Percentiles rank a stretch among this genome's conserved stretches.
Conservation (phyloP, 768 basidiomycete species). For the Sporobolomyces pararoseus region DNA sequence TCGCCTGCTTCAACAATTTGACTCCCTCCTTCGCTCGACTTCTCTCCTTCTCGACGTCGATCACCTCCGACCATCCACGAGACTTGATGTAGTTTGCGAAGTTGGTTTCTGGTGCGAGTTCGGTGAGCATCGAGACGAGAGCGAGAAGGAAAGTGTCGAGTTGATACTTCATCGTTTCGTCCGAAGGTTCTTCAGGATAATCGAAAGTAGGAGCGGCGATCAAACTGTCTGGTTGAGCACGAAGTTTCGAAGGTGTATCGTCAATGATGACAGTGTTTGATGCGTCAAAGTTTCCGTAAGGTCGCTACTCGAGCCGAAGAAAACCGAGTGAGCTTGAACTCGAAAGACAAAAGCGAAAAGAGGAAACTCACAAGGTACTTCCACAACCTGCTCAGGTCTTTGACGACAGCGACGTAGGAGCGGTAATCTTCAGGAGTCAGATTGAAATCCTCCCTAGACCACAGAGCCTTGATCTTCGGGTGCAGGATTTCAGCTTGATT, state of each 20-base stretch:
- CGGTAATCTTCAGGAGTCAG: slow-evolving; percentile 26
- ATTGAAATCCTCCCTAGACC: slow-evolving; percentile 34
- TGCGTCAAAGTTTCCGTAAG: neutral
- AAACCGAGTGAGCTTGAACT: neutral
- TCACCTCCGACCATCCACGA: slow-evolving; percentile 6
- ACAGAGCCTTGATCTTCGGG: slow-evolving; percentile 33
- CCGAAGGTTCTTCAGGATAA: slow-evolving; percentile 23
- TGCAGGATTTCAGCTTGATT: slow-evolving; percentile 31
- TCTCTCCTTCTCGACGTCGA: neutral
- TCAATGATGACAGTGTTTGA: slow-evolving; percentile 34
- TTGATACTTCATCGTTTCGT: neutral
- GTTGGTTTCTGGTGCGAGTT: slow-evolving; percentile 22
- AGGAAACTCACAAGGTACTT: slow-evolving; percentile 12
- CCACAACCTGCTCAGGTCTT: slow-evolving; percentile 31
- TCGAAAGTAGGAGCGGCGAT: slow-evolving; percentile 32
- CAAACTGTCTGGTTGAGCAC: slow-evolving; percentile 30
- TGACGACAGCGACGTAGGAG: slow-evolving; percentile 28
- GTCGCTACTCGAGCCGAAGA: neutral
- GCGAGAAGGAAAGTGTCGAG: slow-evolving; percentile 37
- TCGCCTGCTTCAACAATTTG: neutral
- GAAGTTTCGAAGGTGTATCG: slow-evolving; percentile 36
- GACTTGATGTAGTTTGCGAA: slow-evolving; percentile 9
- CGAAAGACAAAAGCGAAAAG: neutral
- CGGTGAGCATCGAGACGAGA: slow-evolving; percentile 25
- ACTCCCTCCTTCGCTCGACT: neutral